Percentiles rank a stretch among this genome's conserved stretches.
Conservation (phyloP, 2,329 filamentous ascomycete genomes). For the Elsinoe batatas region DNA sequence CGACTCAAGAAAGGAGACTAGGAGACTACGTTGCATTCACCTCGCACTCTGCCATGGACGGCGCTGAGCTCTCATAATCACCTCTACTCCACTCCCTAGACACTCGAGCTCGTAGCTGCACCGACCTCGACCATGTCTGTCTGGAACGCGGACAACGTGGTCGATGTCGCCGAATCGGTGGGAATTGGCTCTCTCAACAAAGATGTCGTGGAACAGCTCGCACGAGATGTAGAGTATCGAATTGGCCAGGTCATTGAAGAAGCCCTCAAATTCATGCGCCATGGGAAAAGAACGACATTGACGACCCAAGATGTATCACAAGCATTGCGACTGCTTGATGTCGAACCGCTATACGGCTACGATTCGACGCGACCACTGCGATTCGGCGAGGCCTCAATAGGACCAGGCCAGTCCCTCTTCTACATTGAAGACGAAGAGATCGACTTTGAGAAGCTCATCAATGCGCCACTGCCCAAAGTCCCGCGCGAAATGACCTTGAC, state of each 20-base stretch:
- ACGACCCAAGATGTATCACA: slow-evolving; percentile 83
- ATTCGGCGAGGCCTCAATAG: slow-evolving; percentile 88
- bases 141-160: slow-evolving; percentile 94
- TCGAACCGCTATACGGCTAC: slow-evolving; percentile 94
- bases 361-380: slow-evolving; percentile 80
- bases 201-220: slow-evolving; percentile 76
- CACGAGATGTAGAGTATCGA: slow-evolving; percentile 91
- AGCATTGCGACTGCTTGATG: slow-evolving; percentile 75
- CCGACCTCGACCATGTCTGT: slow-evolving; percentile 45
- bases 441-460: slow-evolving; percentile 98
- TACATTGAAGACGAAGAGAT: slow-evolving; percentile 98
- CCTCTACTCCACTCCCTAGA: too few relatives aligned
- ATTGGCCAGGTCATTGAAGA: slow-evolving; percentile 89
- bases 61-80: too few relatives aligned
- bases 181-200: slow-evolving; percentile 73
- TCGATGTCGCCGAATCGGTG: slow-evolving; percentile 91
- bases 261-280: slow-evolving; percentile 91
- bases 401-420: slow-evolving; percentile 86
- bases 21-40: too few relatives aligned
- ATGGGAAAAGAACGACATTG: slow-evolving; percentile 73
- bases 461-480: slow-evolving; percentile 88
- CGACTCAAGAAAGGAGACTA: too few relatives aligned
- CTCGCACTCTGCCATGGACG: too few relatives aligned
- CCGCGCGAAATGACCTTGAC: slow-evolving; percentile 77
- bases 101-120: too few relatives aligned